A percentile compares a stretch with the other conserved stretches of the same genome.
Evolutionary conservation across 163 green algal genomes (phyloP).

Genomic region (Chlorella variabilis): DNA sequence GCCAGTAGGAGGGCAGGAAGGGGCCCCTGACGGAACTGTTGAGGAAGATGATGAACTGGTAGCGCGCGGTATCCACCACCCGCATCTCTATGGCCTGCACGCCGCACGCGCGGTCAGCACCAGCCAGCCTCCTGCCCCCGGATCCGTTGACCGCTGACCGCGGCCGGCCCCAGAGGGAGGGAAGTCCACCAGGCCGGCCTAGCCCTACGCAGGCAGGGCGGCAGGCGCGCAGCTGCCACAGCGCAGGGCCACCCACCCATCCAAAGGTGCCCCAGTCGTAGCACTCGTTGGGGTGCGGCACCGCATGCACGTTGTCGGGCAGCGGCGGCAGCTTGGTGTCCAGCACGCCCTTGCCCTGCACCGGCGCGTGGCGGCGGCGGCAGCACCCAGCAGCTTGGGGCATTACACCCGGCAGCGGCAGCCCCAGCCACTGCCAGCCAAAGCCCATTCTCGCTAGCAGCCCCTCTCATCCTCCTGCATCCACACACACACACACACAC

Average conservation of each 20-base stretch:
- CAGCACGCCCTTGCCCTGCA: conserved; percentile 29
- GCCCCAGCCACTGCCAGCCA: background rate
- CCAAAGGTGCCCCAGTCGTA: conserved; percentile 76
- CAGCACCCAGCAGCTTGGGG: background rate
- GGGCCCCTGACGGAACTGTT: conserved; percentile 78
- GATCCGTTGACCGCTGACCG: no score
- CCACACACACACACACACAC: no score
- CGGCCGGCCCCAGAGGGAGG: no score
- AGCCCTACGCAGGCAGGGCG: no score
- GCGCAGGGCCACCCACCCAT: no score
- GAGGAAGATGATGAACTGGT: conserved; percentile 78
- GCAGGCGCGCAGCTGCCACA: no score
- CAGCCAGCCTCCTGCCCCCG: no score
- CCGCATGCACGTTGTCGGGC: conserved; percentile 61
- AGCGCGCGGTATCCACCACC: conserved; percentile 48
- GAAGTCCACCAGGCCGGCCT: no score
- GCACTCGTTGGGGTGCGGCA: conserved; percentile 66
- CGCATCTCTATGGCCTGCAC: conserved; percentile 39
- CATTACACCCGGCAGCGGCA: background rate
- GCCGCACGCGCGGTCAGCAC: no score
- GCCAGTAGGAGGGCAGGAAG: conserved; percentile 73
- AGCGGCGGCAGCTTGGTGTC: conserved; percentile 29
- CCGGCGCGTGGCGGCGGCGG: background rate
- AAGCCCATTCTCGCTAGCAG: no score
- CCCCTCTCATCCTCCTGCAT: no score